phyloP scores from a whole-genome alignment of 2,329 filamentous ascomycete genomes.

The Aspergillus jensenii region DNA sequence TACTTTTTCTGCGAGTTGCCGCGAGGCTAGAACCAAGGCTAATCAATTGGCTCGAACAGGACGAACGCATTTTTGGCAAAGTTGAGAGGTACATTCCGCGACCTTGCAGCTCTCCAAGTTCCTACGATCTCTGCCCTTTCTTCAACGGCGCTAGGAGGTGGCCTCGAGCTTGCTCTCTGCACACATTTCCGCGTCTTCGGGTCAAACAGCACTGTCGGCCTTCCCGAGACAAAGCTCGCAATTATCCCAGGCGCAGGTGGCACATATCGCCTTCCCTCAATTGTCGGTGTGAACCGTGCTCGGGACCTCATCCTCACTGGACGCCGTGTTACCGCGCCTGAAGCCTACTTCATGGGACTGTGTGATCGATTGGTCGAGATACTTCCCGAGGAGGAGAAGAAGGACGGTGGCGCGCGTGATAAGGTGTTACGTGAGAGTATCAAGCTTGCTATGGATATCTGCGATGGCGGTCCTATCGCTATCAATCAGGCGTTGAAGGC shows the following conservation, averaged over 20 bases:
- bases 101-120: slow-evolving; percentile 73
- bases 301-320: slow-evolving; percentile 89
- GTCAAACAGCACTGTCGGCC: slow-evolving; percentile 72
- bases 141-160: slow-evolving; percentile 84
- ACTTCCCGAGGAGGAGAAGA: slow-evolving; percentile 51
- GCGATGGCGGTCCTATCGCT: slow-evolving; percentile 83
- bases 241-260: slow-evolving; percentile 95
- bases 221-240: slow-evolving; percentile 88
- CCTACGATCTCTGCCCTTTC: slow-evolving; percentile 88
- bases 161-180: slow-evolving; percentile 86
- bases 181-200: slow-evolving; percentile 87
- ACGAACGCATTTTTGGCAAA: slow-evolving; percentile 74
- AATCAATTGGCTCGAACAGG: slow-evolving; percentile 47
- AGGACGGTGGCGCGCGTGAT: slow-evolving; percentile 61
- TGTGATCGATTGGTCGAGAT: slow-evolving; percentile 89
- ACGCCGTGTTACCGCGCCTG: slow-evolving; percentile 74
- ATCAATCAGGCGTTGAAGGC: slow-evolving; percentile 77
- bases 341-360: slow-evolving; percentile 89
- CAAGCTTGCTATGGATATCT: slow-evolving; percentile 77
- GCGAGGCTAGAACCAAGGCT: neutral
- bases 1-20: neutral
- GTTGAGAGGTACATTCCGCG: slow-evolving; percentile 73
- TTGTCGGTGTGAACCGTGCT: slow-evolving; percentile 80
- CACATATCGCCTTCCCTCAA: slow-evolving; percentile 77
- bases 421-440: slow-evolving; percentile 75